A percentile compares a stretch with the other conserved stretches of the same genome.
Conservation (phyloP, 2,329 filamentous ascomycete genomes). For the Nemania sp. region DNA sequence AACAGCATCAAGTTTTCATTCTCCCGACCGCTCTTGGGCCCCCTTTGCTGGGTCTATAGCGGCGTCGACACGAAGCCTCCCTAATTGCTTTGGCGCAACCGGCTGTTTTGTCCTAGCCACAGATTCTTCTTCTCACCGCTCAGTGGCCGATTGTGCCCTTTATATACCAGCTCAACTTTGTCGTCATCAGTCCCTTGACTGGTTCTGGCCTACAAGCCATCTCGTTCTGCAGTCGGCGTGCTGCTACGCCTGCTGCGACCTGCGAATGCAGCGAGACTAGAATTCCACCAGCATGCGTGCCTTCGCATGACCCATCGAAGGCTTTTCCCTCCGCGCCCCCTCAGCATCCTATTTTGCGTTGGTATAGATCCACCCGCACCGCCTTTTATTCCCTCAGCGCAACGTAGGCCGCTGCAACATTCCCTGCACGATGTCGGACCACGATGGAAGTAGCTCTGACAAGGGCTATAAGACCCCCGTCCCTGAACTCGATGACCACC, state of each 20-base stretch:
- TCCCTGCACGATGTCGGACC: constrained; percentile 66
- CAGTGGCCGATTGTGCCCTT: not conserved
- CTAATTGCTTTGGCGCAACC: constrained; percentile 67
- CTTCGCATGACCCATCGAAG: constrained; percentile 41
- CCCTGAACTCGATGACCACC: constrained; percentile 86
- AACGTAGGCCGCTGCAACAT: constrained; percentile 36
- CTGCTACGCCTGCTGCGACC: constrained; percentile 42
- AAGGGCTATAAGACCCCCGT: constrained; percentile 74
- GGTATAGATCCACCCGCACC: constrained; percentile 2
- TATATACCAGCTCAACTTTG: constrained; percentile 16
- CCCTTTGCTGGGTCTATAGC: constrained; percentile 89
- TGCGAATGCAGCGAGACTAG: constrained; percentile 35
- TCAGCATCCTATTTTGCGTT: not conserved
- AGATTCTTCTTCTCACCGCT: constrained; percentile 2
- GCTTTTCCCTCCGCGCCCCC: constrained; percentile 32
- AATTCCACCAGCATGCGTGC: constrained; percentile 38
- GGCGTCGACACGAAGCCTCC: constrained; percentile 97
- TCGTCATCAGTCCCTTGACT: constrained; percentile 8
- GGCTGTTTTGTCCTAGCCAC: constrained; percentile 39
- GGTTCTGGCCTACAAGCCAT: constrained; percentile 24
- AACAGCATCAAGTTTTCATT: constrained; percentile 71
- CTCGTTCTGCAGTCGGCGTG: constrained; percentile 42
- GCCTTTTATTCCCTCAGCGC: not conserved
- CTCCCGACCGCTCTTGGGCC: constrained; percentile 88
- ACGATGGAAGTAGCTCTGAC: constrained; percentile 61